phyloP scores from a whole-genome alignment of 495 filamentous ascomycete genomes.

The Aspergillus bridgeri region DNA sequence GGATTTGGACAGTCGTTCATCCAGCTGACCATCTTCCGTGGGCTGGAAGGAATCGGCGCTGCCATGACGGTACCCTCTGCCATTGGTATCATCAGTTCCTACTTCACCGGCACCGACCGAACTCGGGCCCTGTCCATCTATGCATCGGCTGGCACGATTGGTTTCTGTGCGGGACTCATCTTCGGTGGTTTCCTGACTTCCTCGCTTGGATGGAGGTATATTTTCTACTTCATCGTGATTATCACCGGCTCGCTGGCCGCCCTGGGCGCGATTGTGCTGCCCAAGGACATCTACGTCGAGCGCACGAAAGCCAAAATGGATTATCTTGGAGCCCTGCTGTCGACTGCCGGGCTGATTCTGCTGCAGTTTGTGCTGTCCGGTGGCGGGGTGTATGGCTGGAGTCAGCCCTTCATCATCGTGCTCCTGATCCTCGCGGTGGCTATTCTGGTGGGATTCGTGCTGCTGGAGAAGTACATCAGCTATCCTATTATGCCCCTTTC shows the following conservation, averaged over 20 bases:
- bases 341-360: slow-evolving; percentile 32
- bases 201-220: slow-evolving; percentile 36
- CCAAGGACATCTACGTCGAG: slow-evolving; percentile 20
- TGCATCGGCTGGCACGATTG: slow-evolving; percentile 34
- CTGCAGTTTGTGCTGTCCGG: slow-evolving; percentile 39
- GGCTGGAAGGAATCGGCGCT: slow-evolving; percentile 35
- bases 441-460: slow-evolving; percentile 37
- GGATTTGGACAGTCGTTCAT: slow-evolving; percentile 37
- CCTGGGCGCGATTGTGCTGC: slow-evolving; percentile 32
- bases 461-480: slow-evolving; percentile 31
- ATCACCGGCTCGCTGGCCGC: slow-evolving; percentile 29
- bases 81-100: slow-evolving; percentile 39
- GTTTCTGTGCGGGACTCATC: slow-evolving; percentile 36
- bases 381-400: slow-evolving; percentile 45
- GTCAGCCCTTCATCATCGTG: slow-evolving; percentile 41
- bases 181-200: slow-evolving; percentile 37
- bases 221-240: slow-evolving; percentile 35
- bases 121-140: slow-evolving; percentile 36
- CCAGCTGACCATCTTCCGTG: slow-evolving; percentile 34
- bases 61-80: slow-evolving; percentile 37
- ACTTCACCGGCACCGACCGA: slow-evolving; percentile 34
- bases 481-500: slow-evolving; percentile 35
- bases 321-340: slow-evolving; percentile 31
- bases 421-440: slow-evolving; percentile 40
- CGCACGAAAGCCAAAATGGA: slow-evolving; percentile 28